Base-by-base conservation (phyloP, 768 basidiomycete genomes). In the Tulasnella sp. region DNA sequence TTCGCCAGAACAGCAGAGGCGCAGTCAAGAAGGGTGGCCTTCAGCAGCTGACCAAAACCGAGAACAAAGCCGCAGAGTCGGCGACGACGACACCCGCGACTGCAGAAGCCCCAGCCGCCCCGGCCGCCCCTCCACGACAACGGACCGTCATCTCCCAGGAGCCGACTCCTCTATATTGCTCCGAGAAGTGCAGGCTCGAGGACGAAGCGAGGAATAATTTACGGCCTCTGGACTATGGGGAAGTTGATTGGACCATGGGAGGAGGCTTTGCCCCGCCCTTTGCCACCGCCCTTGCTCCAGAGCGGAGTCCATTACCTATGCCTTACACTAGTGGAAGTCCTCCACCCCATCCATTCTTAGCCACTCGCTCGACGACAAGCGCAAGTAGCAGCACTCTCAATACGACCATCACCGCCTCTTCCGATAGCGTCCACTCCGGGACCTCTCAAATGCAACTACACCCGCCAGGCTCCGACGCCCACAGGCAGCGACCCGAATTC, bases 131-230 rank as follows among this genome's bases (percentile, higher is more conserved):
- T 29, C 61, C 75, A 29, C 89, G 82, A 86, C 40, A 88, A 61
- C 90, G 90, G 70, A 89, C 90, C 15, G 86, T 93, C 84, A 93
- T 94, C 85, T 92, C 93, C 85, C 92, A 92, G 83, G 87, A 87
- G 0, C 93, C 92, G n/a, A 90, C 89, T 0, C 93, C 93, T 26
- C 88, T 94, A 4, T 94, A 95, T 85, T 95, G 93, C 84, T 94
- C 93, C 0, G 91, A 93, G 80, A 88, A 91, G 81, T 95, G 93
- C 82, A 87, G 88, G 79, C 83, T 90, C 57, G 84, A 85, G 55
- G 93, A 94, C 40, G 57, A 61, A n/a, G 76, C 76, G 5, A 40
- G 16, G 23, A 40, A 32, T 35, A 42, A 35, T 35, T 13, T 70
- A 20, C 23, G 35, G 18, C 70, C 32, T 18, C 2, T 70, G 70